Conservation (phyloP, 1,139 yeast genomes). For the Sugiyamaella japonica region DNA sequence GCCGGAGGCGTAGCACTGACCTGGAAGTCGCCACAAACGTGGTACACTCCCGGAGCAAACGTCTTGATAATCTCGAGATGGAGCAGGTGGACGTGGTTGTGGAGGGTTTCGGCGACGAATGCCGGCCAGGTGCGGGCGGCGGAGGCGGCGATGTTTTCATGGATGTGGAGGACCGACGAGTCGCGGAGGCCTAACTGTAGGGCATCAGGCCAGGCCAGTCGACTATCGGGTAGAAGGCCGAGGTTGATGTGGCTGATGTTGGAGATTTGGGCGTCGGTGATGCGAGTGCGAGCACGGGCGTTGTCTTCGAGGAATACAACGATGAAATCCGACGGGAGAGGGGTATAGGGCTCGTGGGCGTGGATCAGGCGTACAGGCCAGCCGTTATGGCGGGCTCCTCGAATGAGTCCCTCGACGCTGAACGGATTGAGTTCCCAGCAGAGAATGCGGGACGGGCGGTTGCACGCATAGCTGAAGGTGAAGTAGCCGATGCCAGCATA, state of each 20-base stretch:
- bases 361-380: slow-evolving; percentile 45
- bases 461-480: slow-evolving; percentile 63
- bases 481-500: slow-evolving; percentile 90
- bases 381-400: slow-evolving; percentile 54
- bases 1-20: slow-evolving; percentile 13
- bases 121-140: slow-evolving; percentile 45
- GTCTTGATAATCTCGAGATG: slow-evolving; percentile 68
- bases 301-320: slow-evolving; percentile 65
- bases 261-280: slow-evolving; percentile 34
- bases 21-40: slow-evolving; percentile 60
- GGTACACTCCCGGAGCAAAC: slow-evolving; percentile 87
- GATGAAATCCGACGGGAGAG: slow-evolving; percentile 35
- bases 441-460: slow-evolving; percentile 53
- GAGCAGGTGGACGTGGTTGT: slow-evolving; percentile 20
- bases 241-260: slow-evolving; percentile 65
- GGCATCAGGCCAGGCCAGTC: slow-evolving; percentile 59
- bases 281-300: slow-evolving; percentile 48
- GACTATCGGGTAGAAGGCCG: slow-evolving; percentile 74
- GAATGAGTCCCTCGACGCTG: slow-evolving; percentile 69
- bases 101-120: not conserved
- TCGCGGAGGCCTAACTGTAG: slow-evolving; percentile 26
- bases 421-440: slow-evolving; percentile 90
- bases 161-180: slow-evolving; percentile 57
- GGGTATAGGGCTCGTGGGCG: slow-evolving; percentile 38
- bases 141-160: slow-evolving; percentile 63